Conservation (phyloP, 192 early-diverging fungal species). For the Coemansia sp. region DNA sequence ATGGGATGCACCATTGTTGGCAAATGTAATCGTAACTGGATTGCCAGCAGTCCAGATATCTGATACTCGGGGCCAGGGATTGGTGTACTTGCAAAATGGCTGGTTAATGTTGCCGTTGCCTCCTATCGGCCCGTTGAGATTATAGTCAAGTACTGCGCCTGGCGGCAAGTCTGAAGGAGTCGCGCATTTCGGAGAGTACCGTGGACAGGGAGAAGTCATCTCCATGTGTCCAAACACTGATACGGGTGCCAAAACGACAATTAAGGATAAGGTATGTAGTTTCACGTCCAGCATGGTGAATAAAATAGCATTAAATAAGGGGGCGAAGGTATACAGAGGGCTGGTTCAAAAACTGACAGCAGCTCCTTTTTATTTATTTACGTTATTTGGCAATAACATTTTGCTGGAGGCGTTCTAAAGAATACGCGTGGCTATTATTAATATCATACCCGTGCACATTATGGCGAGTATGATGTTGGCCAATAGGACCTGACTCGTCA, state of each 20-base stretch:
- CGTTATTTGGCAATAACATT: neutral
- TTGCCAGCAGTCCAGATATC: constrained; percentile 46
- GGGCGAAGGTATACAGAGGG: neutral
- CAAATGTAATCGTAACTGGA: constrained; percentile 36
- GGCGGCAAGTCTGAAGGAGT: constrained; percentile 4
- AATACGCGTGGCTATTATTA: constrained; percentile 2
- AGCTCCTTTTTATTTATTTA: neutral
- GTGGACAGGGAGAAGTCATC: constrained; percentile 19
- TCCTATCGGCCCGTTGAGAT: constrained; percentile 46
- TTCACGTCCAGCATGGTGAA: neutral
- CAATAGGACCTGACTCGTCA: neutral
- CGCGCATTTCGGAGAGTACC: constrained; percentile 18
- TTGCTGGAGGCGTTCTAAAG: neutral
- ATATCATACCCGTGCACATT: neutral
- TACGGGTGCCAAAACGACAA: neutral
- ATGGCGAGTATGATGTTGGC: neutral
- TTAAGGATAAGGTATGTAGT: neutral
- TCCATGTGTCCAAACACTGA: constrained; percentile 28
- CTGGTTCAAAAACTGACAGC: neutral
- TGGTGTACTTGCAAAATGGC: constrained; percentile 45
- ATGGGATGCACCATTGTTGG: constrained; percentile 40
- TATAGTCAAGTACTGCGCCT: constrained; percentile 28
- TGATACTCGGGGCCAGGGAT: constrained; percentile 12
- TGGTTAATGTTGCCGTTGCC: constrained; percentile 7
- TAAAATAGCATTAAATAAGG: neutral